A percentile compares a stretch with the other conserved stretches of the same genome.
These are phyloP conservation scores for Amanita inopinata DNA, from an alignment of 768 basidiomycete species.

Conservation along the genomic window DNA sequence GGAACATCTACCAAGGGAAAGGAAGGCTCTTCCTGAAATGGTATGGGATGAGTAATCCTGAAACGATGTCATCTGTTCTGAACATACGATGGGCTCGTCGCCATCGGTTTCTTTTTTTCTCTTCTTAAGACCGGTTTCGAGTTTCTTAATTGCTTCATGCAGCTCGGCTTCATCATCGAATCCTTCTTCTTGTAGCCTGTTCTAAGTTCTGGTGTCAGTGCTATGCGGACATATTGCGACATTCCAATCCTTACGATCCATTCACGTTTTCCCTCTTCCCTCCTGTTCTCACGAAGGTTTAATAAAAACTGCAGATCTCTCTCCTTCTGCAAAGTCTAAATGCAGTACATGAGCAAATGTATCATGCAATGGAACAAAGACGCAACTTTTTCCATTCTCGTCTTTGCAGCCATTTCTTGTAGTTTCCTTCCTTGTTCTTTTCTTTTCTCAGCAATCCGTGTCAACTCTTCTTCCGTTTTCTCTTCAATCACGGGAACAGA, in stretches of 20 bases:
- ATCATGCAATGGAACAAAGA: neutral
- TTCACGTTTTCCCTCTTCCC: slow-evolving; percentile 56
- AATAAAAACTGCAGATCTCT: slow-evolving; percentile 57
- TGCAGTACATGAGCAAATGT: neutral
- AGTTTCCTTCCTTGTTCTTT: slow-evolving; percentile 82
- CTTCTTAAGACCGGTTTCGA: slow-evolving; percentile 69
- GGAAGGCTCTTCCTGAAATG: slow-evolving; percentile 61
- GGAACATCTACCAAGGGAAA: slow-evolving; percentile 91
- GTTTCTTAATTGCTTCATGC: slow-evolving; percentile 77
- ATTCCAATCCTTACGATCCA: slow-evolving; percentile 48
- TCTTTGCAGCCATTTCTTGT: slow-evolving; percentile 85
- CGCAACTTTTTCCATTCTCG: slow-evolving; percentile 73
- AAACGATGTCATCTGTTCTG: neutral
- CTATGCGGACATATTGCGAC: no score
- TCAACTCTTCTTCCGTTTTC: slow-evolving; percentile 87
- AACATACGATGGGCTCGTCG: slow-evolving; percentile 46
- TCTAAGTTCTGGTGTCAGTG: slow-evolving; percentile 24
- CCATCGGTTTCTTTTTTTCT: slow-evolving; percentile 77
- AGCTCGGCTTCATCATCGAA: slow-evolving; percentile 72
- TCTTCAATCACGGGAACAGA: slow-evolving; percentile 54
- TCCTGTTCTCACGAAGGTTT: slow-evolving; percentile 53
- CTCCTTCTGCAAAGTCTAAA: slow-evolving; percentile 67
- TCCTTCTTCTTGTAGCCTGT: slow-evolving; percentile 54
- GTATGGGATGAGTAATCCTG: neutral
- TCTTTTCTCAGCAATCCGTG: slow-evolving; percentile 64